Evolutionary conservation across 305 asterid genomes (phyloP), one percentile per base, ranked within the genome.

Genomic region (Fraxinus dipetala): DNA sequence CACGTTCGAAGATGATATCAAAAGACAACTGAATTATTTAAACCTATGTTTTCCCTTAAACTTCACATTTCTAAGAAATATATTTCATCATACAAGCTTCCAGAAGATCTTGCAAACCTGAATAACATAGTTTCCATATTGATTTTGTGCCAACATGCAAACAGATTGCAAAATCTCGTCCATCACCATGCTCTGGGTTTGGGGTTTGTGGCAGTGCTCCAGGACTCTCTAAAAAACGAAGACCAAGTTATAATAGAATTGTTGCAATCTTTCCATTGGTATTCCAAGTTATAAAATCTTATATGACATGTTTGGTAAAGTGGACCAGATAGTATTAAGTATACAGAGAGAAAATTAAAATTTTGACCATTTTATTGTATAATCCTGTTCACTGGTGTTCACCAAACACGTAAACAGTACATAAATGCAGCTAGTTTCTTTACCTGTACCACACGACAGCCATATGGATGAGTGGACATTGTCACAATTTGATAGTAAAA

Each of bases 361-460:
- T 65, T 24, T 9, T 65, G 18, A 8, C 7, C 73, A 65, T 22
- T 26, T 4, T 9, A 65, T 65, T 65, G 7, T 26, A 65, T 30
- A 65, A 26, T 65, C 73, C 6, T 9, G 26, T 61, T 65, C n/a
- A 24, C 35, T 1, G 6, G 18, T 26, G 35, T 26, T 26, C 18
- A 1, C 35, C 35, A 65, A 65, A 65, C n/a, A 26, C 3, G 18
- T 26, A 11, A 26, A 36, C 36, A 6, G 14, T 35, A 74, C 75
- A 40, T 14, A 83, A 45, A 80, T 36, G 75, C 34, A 80, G 79
- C 38, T 36, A 70, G 45, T 63, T 22, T 35, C 28, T 79, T 78
- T 81, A 93, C 98, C 97, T 93, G 97, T 90, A 92, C 91, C 76
- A 93, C 98, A 67, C 97, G 92, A 80, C 98, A 93, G 54, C 98